These are phyloP conservation scores for Alternaria arborescens DNA, from an alignment of 2,329 filamentous ascomycete species.

Conservation along the genomic window DNA sequence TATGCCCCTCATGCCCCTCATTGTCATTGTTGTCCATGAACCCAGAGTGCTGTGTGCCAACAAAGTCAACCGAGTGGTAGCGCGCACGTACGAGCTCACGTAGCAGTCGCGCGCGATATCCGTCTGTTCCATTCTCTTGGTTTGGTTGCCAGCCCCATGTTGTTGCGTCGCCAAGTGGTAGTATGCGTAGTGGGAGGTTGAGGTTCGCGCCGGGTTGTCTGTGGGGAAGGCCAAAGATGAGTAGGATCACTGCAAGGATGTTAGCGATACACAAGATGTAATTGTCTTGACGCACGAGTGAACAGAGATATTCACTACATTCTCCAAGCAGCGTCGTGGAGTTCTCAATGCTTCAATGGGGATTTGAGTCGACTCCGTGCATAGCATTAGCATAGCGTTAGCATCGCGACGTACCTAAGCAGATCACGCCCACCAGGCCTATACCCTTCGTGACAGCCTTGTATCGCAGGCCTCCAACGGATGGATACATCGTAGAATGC, in stretches of 20 bases:
- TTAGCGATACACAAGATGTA: conserved; percentile 3
- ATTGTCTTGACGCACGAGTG: neutral
- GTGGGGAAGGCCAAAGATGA: conserved; percentile 13
- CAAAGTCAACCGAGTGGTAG: conserved; percentile 35
- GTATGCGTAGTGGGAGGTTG: conserved; percentile 29
- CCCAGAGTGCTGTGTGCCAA: conserved; percentile 44
- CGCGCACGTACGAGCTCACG: conserved; percentile 31
- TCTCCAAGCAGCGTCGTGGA: neutral
- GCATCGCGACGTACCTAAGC: conserved; percentile 15
- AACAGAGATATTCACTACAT: neutral
- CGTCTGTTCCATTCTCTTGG: conserved; percentile 43
- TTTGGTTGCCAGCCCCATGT: conserved; percentile 43
- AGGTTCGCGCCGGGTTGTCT: conserved; percentile 5
- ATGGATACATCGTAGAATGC: conserved; percentile 6
- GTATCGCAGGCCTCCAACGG: conserved; percentile 8
- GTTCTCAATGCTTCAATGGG: neutral
- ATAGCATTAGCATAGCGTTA: neutral
- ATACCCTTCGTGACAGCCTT: conserved; percentile 6
- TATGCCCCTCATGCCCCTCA: conserved; percentile 45
- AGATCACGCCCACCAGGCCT: conserved; percentile 6
- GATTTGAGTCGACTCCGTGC: too few relatives aligned
- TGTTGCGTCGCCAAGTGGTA: conserved; percentile 38
- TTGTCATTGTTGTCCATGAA: conserved; percentile 46
- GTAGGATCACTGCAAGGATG: conserved; percentile 14
- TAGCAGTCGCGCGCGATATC: conserved; percentile 48